Evolutionary conservation across 257 asterid species (phyloP), one percentile per base, ranked within the genome.

Genomic region (Coffea eugenioides): DNA sequence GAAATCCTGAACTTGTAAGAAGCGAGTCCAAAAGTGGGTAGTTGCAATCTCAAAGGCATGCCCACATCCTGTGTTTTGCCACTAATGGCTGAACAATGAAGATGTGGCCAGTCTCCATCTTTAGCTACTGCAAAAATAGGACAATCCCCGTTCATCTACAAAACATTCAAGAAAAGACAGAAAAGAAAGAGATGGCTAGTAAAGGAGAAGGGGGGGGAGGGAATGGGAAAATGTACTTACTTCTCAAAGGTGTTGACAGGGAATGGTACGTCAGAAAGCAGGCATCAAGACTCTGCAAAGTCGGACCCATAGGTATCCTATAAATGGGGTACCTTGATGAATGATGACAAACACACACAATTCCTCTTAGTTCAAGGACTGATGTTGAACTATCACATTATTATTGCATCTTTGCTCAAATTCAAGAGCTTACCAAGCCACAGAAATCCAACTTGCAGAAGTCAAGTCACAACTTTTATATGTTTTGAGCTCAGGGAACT

Each of bases 211-310:
- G 56, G 13, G 48, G 23, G 65, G 18, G 43, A 84, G 48, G 59
- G 74, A 18, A 73, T 12, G 71, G 25, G 68, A 78, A 31, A 85
- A 67, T 73, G 43, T 45, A 86, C 91, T 86, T 77, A 91, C 99
- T 88, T 65, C 71, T 84, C 62, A 83, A 84, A 69, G 97, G 94
- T 39, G 92, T 91, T 52, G 97, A 81, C 39, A 95, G 90, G 51
- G 94, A 93, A 82, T 95, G 99, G 85, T 92, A 95, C 8, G 98
- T 93, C 74, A 95, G 80, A 89, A 95, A 95, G 87, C 97, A 92
- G 25, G 98, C 97, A 83, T 93, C 98, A 16, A 95, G 90, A 73
- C 90, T 95, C 82, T 93, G 97, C 82, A 92, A 89, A 36, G 99
- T 93, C 48, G 97, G 98, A 57, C 97, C 99, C 4, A 88, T 90